These are phyloP conservation scores for Halenospora varia DNA, from an alignment of 495 filamentous ascomycete species.

Conservation along the genomic window DNA sequence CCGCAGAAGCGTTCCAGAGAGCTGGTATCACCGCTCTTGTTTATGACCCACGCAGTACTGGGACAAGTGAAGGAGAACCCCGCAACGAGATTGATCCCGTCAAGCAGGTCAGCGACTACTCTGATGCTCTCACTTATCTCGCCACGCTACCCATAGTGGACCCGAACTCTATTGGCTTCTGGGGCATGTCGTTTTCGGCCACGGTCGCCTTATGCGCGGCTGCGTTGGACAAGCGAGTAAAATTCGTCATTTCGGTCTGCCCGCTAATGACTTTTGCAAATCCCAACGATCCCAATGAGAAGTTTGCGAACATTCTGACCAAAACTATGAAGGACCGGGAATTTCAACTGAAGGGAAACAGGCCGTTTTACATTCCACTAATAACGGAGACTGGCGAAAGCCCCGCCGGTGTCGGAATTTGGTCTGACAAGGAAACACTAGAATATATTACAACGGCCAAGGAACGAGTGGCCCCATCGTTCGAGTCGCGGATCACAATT, in stretches of 20 bases:
- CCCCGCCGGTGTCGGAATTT: neutral
- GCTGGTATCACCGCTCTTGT: slow-evolving; percentile 27
- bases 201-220: slow-evolving; percentile 26
- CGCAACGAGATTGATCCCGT: slow-evolving; percentile 31
- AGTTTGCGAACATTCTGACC: slow-evolving; percentile 10
- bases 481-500: slow-evolving; percentile 4
- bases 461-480: neutral
- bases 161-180: slow-evolving; percentile 25
- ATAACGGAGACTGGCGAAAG: neutral
- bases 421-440: neutral
- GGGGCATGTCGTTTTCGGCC: slow-evolving; percentile 30
- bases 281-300: slow-evolving; percentile 7
- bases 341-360: slow-evolving; percentile 21
- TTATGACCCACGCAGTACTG: slow-evolving; percentile 34
- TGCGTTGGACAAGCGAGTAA: slow-evolving; percentile 30
- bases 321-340: slow-evolving; percentile 27
- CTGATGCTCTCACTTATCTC: slow-evolving; percentile 31
- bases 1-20: slow-evolving; percentile 29
- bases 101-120: slow-evolving; percentile 27
- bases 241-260: slow-evolving; percentile 27
- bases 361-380: slow-evolving; percentile 14
- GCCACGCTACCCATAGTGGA: slow-evolving; percentile 23
- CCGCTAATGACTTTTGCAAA: slow-evolving; percentile 19
- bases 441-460: neutral
- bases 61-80: slow-evolving; percentile 33